Percentiles rank a stretch among this genome's conserved stretches.
Conservation (phyloP, 768 basidiomycete genomes). For the Lactarius evosmus region DNA sequence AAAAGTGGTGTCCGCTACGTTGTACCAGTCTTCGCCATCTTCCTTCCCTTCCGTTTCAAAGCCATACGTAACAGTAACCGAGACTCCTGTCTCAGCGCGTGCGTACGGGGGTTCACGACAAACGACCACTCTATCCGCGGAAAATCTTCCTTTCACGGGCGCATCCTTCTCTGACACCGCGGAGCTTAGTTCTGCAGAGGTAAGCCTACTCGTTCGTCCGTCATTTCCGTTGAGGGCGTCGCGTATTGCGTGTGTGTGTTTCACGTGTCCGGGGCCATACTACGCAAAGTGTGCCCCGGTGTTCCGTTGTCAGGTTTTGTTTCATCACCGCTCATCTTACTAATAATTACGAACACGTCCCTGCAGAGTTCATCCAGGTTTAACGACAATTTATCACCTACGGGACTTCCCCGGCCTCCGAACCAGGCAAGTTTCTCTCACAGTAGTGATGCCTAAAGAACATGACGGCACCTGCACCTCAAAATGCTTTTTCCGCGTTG, state of each 20-base stretch:
- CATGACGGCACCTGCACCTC: constrained; percentile 8
- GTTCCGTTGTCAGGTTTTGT: background rate
- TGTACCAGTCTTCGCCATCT: constrained; percentile 2
- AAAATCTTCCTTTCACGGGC: background rate
- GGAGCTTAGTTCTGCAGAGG: constrained; percentile 1
- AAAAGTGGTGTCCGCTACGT: background rate
- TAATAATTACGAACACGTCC: constrained; percentile 3
- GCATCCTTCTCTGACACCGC: background rate
- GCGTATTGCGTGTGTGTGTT: background rate
- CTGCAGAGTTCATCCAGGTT: constrained; percentile 2
- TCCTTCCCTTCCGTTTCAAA: constrained; percentile 4
- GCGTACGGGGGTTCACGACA: constrained; percentile 10
- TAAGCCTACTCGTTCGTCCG: constrained; percentile 2
- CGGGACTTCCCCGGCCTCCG: background rate
- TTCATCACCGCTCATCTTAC: background rate
- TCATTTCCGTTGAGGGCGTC: background rate
- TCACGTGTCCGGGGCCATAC: background rate
- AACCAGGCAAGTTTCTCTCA: constrained; percentile 24
- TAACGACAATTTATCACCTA: background rate
- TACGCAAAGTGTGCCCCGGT: background rate
- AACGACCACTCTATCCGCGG: constrained; percentile 4
- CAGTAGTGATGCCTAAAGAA: background rate
- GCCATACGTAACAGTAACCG: background rate
- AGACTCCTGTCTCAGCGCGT: background rate
- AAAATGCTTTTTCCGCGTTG: constrained; percentile 15